Evolutionary conservation across 257 asterid species (phyloP), one percentile per base, ranked within the genome.

Genomic region (Petrea volubilis): DNA sequence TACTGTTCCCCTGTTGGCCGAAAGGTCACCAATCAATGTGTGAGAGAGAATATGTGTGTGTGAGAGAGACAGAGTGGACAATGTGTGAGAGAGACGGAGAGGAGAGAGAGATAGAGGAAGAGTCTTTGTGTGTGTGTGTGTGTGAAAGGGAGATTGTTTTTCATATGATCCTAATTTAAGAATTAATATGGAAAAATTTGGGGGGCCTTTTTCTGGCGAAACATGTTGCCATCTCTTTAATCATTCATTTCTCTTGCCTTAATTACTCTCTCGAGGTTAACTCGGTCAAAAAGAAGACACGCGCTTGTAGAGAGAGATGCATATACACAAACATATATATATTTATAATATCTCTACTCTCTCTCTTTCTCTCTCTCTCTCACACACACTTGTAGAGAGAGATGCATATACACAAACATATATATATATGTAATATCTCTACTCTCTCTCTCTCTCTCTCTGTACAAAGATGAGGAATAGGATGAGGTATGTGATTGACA

Each of bases 201-300:
- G 8, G n/a, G 46, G 23, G 62, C 0, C 78, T 11, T 73, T 63
- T 65, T 65, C 61, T 43, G 73, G 78, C 57, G 78, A 64, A 44
- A 71, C 78, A 65, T 24, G 67, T 40, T 15, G 11, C 18, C 9
- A 15, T 23, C 11, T 50, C 49, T 61, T 36, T 24, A n/a, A 69
- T 40, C 47, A 47, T 47, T 27, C 57, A 14, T 36, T 51, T 52
- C 52, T 23, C 10, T 34, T 14, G 57, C 47, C 15, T 52, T 60
- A 10, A 60, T 59, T 31, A 44, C 63, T 27, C 41, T 55, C 23
- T 49, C 9, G 11, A 29, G 31, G 33, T 36, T 40, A 46, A 3
- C 24, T 43, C 7, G 41, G 40, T 14, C 38, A 44, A 41, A 62
- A 9, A 38, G 12, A 40, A 40, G 3, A 1, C 52, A 46, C 21